Evolutionary conservation across 768 basidiomycete species (phyloP).

Genomic region (Mycena crocata): DNA sequence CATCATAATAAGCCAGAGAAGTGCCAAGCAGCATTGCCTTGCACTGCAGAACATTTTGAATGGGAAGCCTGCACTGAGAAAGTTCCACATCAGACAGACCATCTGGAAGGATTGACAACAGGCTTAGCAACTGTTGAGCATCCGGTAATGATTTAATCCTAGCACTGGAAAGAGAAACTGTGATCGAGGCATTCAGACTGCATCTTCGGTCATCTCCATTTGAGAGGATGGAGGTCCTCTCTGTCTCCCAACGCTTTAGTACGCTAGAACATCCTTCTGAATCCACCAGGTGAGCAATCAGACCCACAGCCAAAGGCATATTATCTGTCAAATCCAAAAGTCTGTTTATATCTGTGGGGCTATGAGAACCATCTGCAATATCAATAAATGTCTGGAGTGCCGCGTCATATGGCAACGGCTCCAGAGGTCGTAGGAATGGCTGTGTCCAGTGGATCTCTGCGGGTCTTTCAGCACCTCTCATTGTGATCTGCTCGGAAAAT

Average conservation of each 20-base stretch:
- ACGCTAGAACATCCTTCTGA: slow-evolving; percentile 1
- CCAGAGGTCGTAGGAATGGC: too few species aligned
- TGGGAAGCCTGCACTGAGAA: neutral
- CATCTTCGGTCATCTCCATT: slow-evolving; percentile 5
- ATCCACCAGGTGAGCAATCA: slow-evolving; percentile 13
- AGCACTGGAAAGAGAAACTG: slow-evolving; percentile 15
- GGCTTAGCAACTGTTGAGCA: neutral
- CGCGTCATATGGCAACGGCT: neutral
- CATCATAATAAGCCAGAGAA: neutral
- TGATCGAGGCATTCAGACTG: slow-evolving; percentile 18
- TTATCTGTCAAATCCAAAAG: slow-evolving; percentile 11
- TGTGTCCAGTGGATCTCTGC: too few species aligned
- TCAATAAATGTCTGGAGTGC: neutral
- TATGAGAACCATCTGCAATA: neutral
- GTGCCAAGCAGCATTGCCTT: neutral
- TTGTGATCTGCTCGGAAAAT: neutral
- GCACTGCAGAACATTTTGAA: neutral
- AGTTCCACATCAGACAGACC: slow-evolving; percentile 4
- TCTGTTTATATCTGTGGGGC: neutral
- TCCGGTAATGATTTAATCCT: neutral
- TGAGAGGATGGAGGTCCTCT: slow-evolving; percentile 14
- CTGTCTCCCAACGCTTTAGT: slow-evolving; percentile 2
- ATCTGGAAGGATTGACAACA: slow-evolving; percentile 2
- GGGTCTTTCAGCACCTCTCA: too few species aligned
- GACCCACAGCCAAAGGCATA: slow-evolving; percentile 15